Evolutionary conservation across 2,329 filamentous ascomycete species (phyloP).

Genomic region (Cladosporium sphaerospermum): DNA sequence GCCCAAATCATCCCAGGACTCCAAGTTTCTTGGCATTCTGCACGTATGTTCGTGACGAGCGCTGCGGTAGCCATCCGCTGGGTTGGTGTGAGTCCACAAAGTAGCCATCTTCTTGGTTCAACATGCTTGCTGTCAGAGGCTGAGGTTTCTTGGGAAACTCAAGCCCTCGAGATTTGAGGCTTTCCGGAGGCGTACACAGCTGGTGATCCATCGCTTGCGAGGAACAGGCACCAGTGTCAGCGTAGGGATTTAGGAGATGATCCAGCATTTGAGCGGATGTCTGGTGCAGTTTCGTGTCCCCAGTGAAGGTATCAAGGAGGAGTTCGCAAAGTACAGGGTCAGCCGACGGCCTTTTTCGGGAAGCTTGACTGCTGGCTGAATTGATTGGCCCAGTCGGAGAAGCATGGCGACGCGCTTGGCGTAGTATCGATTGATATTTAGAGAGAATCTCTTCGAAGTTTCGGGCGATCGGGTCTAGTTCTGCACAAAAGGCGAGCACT

Average conservation of each 20-base stretch:
- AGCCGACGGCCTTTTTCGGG: background rate
- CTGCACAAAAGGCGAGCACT: background rate
- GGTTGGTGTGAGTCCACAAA: background rate
- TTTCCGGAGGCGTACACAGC: background rate
- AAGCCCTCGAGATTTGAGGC: background rate
- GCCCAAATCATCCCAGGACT: too few relatives aligned
- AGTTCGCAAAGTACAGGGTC: background rate
- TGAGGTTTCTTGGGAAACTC: background rate
- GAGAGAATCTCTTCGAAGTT: background rate
- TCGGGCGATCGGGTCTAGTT: constrained; percentile 2
- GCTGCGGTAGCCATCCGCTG: background rate
- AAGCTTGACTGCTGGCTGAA: background rate
- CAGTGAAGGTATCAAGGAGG: background rate
- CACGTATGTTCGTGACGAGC: background rate
- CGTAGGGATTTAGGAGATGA: background rate
- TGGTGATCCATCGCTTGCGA: background rate
- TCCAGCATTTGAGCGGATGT: background rate
- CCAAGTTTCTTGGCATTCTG: too few relatives aligned
- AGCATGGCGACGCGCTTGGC: background rate
- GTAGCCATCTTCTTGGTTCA: constrained; percentile 5
- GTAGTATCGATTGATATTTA: background rate
- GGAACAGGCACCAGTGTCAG: background rate
- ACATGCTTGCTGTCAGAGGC: background rate
- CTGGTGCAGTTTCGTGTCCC: background rate
- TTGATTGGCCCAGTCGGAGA: background rate